Base-by-base conservation (phyloP, 257 asterid species). In the Thymus quinquecostatus region DNA sequence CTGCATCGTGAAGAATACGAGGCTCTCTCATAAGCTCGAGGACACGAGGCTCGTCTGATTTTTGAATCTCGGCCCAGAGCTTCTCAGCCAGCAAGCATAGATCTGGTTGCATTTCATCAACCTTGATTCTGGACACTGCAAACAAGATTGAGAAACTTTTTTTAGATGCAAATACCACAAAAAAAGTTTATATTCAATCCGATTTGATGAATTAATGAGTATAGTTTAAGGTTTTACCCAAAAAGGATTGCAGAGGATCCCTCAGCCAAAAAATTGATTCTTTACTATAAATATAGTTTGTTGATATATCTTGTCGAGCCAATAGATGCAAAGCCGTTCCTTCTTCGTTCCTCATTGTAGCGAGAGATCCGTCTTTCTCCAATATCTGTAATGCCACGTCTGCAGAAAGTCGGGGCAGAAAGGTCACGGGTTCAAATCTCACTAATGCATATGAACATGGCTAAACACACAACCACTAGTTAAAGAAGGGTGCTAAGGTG, bases 1-100 rank as follows among this genome's bases (percentile, higher is more conserved):
- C 70, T 6, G 81, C 81, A 2, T 63, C 53, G 8, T 34, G 71
- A 36, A 76, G 61, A 38, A 73, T 56, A 4, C 4, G 21, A 2
- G 60, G 38, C 1, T 21, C 4, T 4, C 6, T 4, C 0, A 71
- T 1, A 3, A 60, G 44, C 28, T 64, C 21, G 8, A 29, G 0
- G 33, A 56, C 28, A 14, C 45, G 0, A 5, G 5, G 27, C n/a
- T 14, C n/a, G 8, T 10, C 45, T 5, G 4, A 30, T 45, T 0
- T 56, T 10, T 7, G 60, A 21, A 64, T 54, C 70, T 54, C 67
- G 1, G 3, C 29, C 69, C 65, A 68, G 40, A 73, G 47, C 70
- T 9, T 8, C 65, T 56, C 32, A 0, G 58, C 51, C n/a, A 73
- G 30, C 43, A 8, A 2, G 2, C 50, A 3, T 21, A 30, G 64